Base-by-base conservation (phyloP, 2,329 filamentous ascomycete genomes). In the Phialocephala sp. region DNA sequence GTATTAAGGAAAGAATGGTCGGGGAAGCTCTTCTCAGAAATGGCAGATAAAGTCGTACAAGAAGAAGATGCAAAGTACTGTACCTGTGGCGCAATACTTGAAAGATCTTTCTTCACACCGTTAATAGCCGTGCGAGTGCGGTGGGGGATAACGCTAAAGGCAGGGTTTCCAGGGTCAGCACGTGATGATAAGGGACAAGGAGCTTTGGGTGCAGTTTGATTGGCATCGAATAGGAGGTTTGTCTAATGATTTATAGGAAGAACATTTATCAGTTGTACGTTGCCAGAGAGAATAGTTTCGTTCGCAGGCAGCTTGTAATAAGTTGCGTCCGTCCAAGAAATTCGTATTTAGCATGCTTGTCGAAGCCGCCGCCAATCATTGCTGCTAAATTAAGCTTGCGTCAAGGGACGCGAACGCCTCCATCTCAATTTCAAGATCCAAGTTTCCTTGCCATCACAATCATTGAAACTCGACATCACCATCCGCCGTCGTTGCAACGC, bases 351-450 rank as follows among this genome's bases (percentile, higher is more conserved):
- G 50, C 24, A 20, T 54, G 9, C 22, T 18, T 54, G 50, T 8
- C 4, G 27, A 18, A 20, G 50, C 50, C 12, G 50, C n/a, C 58
- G 63, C 64, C 64, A 60, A 63, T 63, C 56, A 55, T 27, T 39
- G 64, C 59, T 66, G 24, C 64, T 66, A 66, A 63, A 60, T 63
- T 63, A 63, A 66, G 60, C 60, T 36, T 52, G 39, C 54, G 41
- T 20, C 59, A 58, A 58, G 41, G 35, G 52, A 14, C 37, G 37
- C 37, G 37, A 41, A 67, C 62, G 62, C 60, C 61, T 58, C 64
- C 52, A 52, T 58, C 64, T 66, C 39, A 41, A 57, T 35, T 63
- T 61, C 45, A 62, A 62, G 59, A 63, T 66, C 35, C 62, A 32
- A 50, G 37, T 56, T 56, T 52, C n/a, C 59, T 36, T 15, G 14